A percentile compares a stretch with the other conserved stretches of the same genome.
Conservation (phyloP, 768 basidiomycete genomes). For the Mycena albidolilacea region DNA sequence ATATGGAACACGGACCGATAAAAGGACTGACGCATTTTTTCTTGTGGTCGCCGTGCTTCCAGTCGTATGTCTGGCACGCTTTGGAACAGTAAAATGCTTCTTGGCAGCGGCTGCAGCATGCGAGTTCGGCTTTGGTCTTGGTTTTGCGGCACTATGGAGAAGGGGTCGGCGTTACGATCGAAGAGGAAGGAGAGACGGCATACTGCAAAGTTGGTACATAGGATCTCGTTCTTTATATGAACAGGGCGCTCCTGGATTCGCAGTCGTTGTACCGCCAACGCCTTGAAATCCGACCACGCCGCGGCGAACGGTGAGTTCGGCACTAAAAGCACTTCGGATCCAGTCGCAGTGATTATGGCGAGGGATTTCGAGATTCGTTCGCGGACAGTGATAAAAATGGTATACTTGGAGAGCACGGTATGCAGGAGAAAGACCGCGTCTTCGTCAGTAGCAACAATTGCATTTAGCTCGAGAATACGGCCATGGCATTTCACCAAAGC, state of each 20-base stretch:
- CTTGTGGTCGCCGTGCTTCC: conserved; percentile 11
- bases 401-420: conserved; percentile 13
- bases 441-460: background rate
- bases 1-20: background rate
- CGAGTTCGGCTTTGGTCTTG: background rate
- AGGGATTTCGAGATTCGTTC: conserved; percentile 20
- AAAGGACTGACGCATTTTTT: background rate
- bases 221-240: conserved; percentile 10
- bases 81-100: conserved; percentile 13
- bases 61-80: conserved; percentile 6
- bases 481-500: conserved; percentile 18
- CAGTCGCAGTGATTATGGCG: conserved; percentile 6
- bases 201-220: conserved; percentile 13
- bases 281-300: conserved; percentile 18
- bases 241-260: conserved; percentile 6
- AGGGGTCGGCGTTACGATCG: background rate
- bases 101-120: conserved; percentile 3
- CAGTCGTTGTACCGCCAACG: conserved; percentile 1
- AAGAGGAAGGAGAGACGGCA: background rate
- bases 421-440: conserved; percentile 6
- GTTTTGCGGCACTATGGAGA: conserved; percentile 11
- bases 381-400: conserved; percentile 9
- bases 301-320: background rate
- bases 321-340: background rate
- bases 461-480: conserved; percentile 8